A percentile compares a stretch with the other conserved stretches of the same genome.
These are phyloP conservation scores for Rhizopus microsporus DNA, from an alignment of 371 early-diverging fungal genomes.

Conservation along the genomic window DNA sequence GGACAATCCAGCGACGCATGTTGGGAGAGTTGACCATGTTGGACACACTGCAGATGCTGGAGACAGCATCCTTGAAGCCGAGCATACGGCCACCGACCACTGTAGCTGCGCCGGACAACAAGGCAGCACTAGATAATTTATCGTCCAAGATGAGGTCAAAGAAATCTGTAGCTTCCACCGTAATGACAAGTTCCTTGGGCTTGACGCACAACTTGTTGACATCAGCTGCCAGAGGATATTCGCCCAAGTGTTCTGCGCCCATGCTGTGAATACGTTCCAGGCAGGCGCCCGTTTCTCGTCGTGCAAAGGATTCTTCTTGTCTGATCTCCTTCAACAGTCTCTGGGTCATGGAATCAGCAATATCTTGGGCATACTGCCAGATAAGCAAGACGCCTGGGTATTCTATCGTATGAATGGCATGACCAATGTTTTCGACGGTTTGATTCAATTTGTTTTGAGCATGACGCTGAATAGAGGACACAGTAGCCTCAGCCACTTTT, in stretches of 20 bases:
- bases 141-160: constrained; percentile 65
- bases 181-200: constrained; percentile 43
- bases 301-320: constrained; percentile 69
- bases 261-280: constrained; percentile 64
- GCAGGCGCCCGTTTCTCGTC: constrained; percentile 60
- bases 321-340: constrained; percentile 62
- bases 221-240: constrained; percentile 41
- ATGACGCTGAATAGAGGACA: constrained; percentile 51
- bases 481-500: constrained; percentile 67
- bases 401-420: constrained; percentile 65
- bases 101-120: constrained; percentile 42
- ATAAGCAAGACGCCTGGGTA: constrained; percentile 81
- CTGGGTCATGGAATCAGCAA: constrained; percentile 70
- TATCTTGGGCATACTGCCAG: constrained; percentile 85
- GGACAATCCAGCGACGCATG: constrained; percentile 43
- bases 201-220: constrained; percentile 51
- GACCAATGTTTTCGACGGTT: constrained; percentile 66
- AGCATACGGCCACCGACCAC: constrained; percentile 52
- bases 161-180: constrained; percentile 70
- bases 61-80: constrained; percentile 48
- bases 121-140: constrained; percentile 49
- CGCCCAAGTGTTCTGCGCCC: constrained; percentile 58
- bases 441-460: constrained; percentile 53
- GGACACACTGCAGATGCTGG: constrained; percentile 46
- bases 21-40: constrained; percentile 34